phyloP scores from a whole-genome alignment of 2,329 filamentous ascomycete genomes.

The Hypocreales sp. region DNA sequence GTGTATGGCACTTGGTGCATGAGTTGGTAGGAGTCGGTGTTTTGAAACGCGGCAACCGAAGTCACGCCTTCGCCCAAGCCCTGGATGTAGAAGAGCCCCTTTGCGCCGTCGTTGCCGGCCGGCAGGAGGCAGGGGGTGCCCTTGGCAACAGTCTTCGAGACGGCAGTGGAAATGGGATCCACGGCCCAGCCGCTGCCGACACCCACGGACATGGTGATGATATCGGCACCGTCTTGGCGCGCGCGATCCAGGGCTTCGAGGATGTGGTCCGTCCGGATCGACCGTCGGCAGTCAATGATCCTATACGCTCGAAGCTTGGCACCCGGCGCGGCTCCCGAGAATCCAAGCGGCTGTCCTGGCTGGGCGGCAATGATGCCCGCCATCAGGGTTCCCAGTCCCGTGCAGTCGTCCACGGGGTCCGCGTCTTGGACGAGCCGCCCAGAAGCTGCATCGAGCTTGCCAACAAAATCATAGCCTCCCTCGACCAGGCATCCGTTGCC shows the following conservation, averaged over 20 bases:
- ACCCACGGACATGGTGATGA: neutral
- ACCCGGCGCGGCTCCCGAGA: too few relatives aligned
- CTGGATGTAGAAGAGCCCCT: too few relatives aligned
- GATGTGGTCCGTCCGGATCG: neutral
- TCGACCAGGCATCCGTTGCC: slow-evolving; percentile 19
- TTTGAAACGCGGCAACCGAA: too few relatives aligned
- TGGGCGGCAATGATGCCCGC: slow-evolving; percentile 29
- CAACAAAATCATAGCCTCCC: slow-evolving; percentile 26
- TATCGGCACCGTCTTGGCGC: neutral
- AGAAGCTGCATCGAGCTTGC: slow-evolving; percentile 17
- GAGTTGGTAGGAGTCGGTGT: too few relatives aligned
- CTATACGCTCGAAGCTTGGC: too few relatives aligned
- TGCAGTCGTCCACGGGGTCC: slow-evolving; percentile 21
- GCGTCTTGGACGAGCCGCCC: slow-evolving; percentile 15
- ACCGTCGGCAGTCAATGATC: slow-evolving; percentile 1
- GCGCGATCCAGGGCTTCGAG: neutral
- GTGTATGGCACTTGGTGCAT: too few relatives aligned
- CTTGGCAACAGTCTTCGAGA: neutral
- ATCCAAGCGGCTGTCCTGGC: too few relatives aligned
- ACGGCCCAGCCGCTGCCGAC: neutral
- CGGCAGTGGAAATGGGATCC: neutral
- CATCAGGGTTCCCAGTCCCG: slow-evolving; percentile 27
- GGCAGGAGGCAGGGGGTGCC: too few relatives aligned
- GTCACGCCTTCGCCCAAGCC: too few relatives aligned
- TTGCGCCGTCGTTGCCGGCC: too few relatives aligned